Evolutionary conservation across 2,329 filamentous ascomycete genomes (phyloP).

Genomic region (Purpureocillium lavendulum): DNA sequence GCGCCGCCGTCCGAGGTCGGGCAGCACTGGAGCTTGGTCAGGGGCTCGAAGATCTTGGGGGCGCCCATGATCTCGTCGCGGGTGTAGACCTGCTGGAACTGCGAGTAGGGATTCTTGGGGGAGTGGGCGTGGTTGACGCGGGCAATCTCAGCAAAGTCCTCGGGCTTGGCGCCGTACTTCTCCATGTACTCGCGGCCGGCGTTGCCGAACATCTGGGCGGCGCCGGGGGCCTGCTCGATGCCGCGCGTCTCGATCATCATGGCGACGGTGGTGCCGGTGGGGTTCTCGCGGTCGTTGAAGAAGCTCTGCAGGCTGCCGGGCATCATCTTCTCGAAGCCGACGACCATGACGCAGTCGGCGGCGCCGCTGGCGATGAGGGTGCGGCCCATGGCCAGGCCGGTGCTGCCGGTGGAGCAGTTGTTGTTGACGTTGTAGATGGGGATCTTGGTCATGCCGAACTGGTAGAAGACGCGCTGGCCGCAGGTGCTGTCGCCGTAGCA

Average conservation of each 20-base stretch:
- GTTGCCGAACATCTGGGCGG: constrained; percentile 93
- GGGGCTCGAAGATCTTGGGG: constrained; percentile 71
- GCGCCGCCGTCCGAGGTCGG: constrained; percentile 90
- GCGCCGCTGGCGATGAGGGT: constrained; percentile 72
- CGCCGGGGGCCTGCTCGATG: constrained; percentile 71
- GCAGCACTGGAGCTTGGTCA: constrained; percentile 98
- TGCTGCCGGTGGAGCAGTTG: constrained; percentile 95
- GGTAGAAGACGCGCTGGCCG: constrained; percentile 95
- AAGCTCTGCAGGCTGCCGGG: constrained; percentile 75
- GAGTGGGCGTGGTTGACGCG: constrained; percentile 90
- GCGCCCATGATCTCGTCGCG: constrained; percentile 71
- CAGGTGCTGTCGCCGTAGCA: constrained; percentile 94
- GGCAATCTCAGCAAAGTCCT: constrained; percentile 92
- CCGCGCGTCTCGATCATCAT: constrained; percentile 84
- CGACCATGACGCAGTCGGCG: constrained; percentile 80
- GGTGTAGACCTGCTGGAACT: constrained; percentile 89
- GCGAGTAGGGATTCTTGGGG: constrained; percentile 91
- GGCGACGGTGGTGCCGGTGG: constrained; percentile 59
- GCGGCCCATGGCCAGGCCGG: constrained; percentile 76
- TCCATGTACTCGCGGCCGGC: constrained; percentile 92
- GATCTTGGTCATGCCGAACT: constrained; percentile 95
- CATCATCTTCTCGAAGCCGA: constrained; percentile 98
- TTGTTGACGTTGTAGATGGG: constrained; percentile 99
- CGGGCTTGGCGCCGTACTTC: constrained; percentile 75
- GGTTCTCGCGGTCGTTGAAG: constrained; percentile 80